Base-by-base conservation (phyloP, 2,329 filamentous ascomycete genomes). In the Fusarium chuoi region DNA sequence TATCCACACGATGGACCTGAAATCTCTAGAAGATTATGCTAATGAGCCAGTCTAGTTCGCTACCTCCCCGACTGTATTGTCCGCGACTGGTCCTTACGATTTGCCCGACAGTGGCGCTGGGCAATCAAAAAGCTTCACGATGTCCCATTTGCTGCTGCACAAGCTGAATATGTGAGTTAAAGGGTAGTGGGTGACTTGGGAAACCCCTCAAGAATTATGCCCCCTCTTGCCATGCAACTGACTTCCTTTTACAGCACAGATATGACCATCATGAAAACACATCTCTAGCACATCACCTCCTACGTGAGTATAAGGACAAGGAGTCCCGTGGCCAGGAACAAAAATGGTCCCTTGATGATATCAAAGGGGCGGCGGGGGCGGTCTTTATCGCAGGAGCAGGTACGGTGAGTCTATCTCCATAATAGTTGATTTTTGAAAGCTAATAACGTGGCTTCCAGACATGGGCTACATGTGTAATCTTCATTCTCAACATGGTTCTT, bases 371-470 rank as follows among this genome's bases (percentile, higher is more conserved):
- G 7, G 82, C 85, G 5, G 86, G 84, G 1, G 84, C 86, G 12
- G 82, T 87, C 46, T 87, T 84, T 70, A 85, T 86, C 65, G 86
- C 86, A 22, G 86, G 86, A n/a, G 81, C 82, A 35, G 83, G 87
- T 70, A 85, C 84, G 30, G 79, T 80, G 60, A 68, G 79, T 71
- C 24, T 18, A n/a, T 30, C n/a, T 52, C n/a, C 18, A 42, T n/a
- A 33, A 55, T 35, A 42, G 54, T 75, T 77, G 69, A 75, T 72
- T 77, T 54, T 78, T 71, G 58, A 57, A 70, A 67, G 41, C 68
- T 78, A 42, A 74, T 35, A 51, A 35, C 42, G 39, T 22, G 14
- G 33, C 62, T 30, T 35, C 8, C 18, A 79, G 78, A 79, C 78
- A 22, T 79, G 78, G 77, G 78, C 76, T 33, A 79, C 77, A 30